Percentiles rank a stretch among this genome's conserved stretches.
Evolutionary conservation across 2,329 filamentous ascomycete species (phyloP).

Genomic region (Zalaria sp.): DNA sequence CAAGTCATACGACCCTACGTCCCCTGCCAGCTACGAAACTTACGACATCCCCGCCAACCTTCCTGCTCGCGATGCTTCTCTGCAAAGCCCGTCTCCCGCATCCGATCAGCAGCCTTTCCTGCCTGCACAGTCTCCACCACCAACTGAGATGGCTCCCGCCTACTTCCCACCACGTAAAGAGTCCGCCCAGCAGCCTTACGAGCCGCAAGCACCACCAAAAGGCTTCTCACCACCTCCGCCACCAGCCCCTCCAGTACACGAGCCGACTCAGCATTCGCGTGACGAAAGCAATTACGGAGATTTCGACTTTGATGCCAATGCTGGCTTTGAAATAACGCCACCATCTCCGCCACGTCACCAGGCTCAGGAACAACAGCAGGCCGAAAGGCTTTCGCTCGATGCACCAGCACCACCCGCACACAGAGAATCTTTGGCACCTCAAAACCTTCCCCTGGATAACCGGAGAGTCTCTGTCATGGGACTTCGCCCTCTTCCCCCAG

Average conservation of each 20-base stretch:
- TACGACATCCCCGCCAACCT: neutral
- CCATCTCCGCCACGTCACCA: slow-evolving; percentile 2
- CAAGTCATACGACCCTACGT: neutral
- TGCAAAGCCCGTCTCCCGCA: neutral
- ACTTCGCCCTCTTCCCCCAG: slow-evolving; percentile 73
- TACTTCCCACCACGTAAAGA: neutral
- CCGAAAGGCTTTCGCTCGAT: too few species aligned
- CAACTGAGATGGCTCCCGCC: too few species aligned
- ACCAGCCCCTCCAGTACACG: neutral
- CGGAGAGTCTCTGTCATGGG: slow-evolving; percentile 42
- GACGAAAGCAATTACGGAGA: too few species aligned
- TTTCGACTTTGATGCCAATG: neutral
- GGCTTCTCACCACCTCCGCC: neutral
- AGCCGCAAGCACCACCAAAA: slow-evolving; percentile 4
- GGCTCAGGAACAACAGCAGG: too few species aligned
- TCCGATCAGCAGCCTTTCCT: too few species aligned
- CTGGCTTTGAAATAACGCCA: neutral
- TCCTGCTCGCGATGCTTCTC: neutral
- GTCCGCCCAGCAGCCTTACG: slow-evolving; percentile 8
- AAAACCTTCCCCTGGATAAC: slow-evolving; percentile 14
- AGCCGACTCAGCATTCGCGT: neutral
- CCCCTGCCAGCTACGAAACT: neutral
- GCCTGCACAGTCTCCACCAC: too few species aligned
- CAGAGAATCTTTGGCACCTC: too few species aligned
- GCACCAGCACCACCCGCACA: too few species aligned